Base-by-base conservation (phyloP, 495 filamentous ascomycete genomes). In the Penicillium longicatenatum region DNA sequence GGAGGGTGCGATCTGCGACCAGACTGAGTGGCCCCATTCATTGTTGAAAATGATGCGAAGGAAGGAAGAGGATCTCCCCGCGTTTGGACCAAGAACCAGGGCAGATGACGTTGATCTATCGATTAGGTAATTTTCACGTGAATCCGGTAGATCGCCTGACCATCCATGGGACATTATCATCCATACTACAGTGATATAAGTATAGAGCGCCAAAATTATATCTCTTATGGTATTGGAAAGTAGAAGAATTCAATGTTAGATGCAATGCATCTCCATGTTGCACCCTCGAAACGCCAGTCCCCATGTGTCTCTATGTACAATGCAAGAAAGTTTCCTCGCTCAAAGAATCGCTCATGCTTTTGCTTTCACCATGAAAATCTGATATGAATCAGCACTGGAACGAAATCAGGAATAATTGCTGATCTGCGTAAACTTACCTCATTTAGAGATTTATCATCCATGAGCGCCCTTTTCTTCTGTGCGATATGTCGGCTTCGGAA, bases 341-440 rank as follows among this genome's bases (percentile, higher is more conserved):
- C 11, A 29, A 47, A 5, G 6, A 30, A 17, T 6, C 11, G 7
- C 14, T 48, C 29, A 48, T 17, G 41, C 54, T 59, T 74, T 71
- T 42, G 74, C 71, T 67, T 89, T 89, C 49, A 89, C 79, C 88
- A 90, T 90, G 64, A 89, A 86, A 57, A 90, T 90, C 88, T 90
- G 61, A 6, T 35, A 24, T 19, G 16, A 29, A 66, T 86, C 61
- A 84, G 79, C 59, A 39, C 19, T 10, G 39, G 9, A 58, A 33
- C 44, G 24, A 37, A 24, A 31, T 22, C n/a, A n/a, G 11, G 2
- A 8, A 33, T 14, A 33, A 33, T 11, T 14, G 19, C n/a, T 33
- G 39, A 54, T 48, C 21, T 9, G 11, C 12, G 41, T 19, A 14
- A 48, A 67, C 73, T 70, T 72, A 90, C 89, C 83, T 93, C 88